phyloP scores from a whole-genome alignment of 805 yeast genomes.

The Candida ulmi region DNA sequence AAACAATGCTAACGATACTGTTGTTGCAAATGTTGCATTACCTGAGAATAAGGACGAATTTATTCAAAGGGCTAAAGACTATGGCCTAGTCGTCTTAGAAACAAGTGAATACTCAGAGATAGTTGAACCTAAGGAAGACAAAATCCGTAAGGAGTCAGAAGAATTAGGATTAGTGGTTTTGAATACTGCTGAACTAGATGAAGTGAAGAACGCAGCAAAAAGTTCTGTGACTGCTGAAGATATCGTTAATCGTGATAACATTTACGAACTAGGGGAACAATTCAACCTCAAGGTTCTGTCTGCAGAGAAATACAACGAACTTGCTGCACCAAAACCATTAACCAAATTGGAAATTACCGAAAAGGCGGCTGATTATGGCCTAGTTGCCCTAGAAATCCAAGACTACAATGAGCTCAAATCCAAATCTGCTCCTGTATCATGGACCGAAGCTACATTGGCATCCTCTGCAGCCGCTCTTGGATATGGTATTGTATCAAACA shows the following conservation, averaged over 20 bases:
- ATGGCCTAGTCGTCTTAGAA: slow-evolving; percentile 24
- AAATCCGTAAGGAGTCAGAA: slow-evolving; percentile 13
- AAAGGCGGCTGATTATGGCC: background rate
- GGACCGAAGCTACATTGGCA: background rate
- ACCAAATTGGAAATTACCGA: background rate
- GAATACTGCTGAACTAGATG: slow-evolving; percentile 6
- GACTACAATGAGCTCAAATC: slow-evolving; percentile 1
- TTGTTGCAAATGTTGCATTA: slow-evolving; percentile 4
- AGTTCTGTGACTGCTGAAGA: slow-evolving; percentile 5
- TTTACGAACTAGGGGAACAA: slow-evolving; percentile 8
- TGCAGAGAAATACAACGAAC: slow-evolving; percentile 11
- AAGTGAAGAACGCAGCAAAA: slow-evolving; percentile 3
- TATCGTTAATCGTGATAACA: slow-evolving; percentile 8
- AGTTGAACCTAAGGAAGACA: slow-evolving; percentile 11
- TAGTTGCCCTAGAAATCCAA: slow-evolving; percentile 2
- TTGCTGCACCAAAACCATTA: slow-evolving; percentile 8
- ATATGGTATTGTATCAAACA: background rate
- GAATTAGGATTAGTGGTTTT: slow-evolving; percentile 14
- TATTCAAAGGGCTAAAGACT: slow-evolving; percentile 8
- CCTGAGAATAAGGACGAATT: slow-evolving; percentile 7
- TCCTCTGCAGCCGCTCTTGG: background rate
- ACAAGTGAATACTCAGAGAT: slow-evolving; percentile 11
- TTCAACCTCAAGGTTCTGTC: slow-evolving; percentile 20
- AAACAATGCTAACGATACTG: slow-evolving; percentile 6
- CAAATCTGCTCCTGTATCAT: background rate